phyloP scores from a whole-genome alignment of 805 yeast species.

The Barnettozyma salicaria region DNA sequence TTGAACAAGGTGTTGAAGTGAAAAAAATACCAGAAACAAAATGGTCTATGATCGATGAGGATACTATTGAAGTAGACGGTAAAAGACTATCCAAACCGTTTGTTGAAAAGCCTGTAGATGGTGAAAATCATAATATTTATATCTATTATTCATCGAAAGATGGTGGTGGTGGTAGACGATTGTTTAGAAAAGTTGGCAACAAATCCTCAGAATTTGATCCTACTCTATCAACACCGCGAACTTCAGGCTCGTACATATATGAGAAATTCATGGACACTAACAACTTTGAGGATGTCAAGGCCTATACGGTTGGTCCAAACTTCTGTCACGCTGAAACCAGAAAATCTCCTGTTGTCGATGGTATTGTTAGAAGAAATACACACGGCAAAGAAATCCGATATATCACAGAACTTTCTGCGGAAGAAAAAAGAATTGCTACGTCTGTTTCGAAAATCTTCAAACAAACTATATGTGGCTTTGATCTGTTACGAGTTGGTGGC shows the following conservation, averaged over 20 bases:
- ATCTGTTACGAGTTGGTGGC: constrained; percentile 82
- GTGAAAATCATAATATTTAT: constrained; percentile 95
- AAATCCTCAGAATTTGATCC: constrained; percentile 96
- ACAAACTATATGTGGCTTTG: constrained; percentile 97
- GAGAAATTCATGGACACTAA: constrained; percentile 97
- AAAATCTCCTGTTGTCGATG: constrained; percentile 99
- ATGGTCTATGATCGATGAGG: constrained; percentile 87
- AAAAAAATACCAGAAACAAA: constrained; percentile 52
- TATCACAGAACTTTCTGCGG: constrained; percentile 68
- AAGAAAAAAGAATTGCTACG: constrained; percentile 76
- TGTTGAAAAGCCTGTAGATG: constrained; percentile 98
- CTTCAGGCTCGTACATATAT: constrained; percentile 86
- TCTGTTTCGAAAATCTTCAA: constrained; percentile 70
- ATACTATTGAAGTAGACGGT: constrained; percentile 74
- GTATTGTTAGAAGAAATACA: constrained; percentile 93
- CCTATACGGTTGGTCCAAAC: constrained; percentile 87
- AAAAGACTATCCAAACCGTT: constrained; percentile 74
- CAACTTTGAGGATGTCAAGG: constrained; percentile 97
- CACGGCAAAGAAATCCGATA: constrained; percentile 96
- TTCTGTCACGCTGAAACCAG: constrained; percentile 98
- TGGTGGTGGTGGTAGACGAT: constrained; percentile 96
- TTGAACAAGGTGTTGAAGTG: constrained; percentile 50
- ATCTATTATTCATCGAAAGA: constrained; percentile 81
- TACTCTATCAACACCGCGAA: constrained; percentile 62
- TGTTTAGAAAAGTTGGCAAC: constrained; percentile 94